Base-by-base conservation (phyloP, 1,139 yeast species). In the Protomyces macrosporus region DNA sequence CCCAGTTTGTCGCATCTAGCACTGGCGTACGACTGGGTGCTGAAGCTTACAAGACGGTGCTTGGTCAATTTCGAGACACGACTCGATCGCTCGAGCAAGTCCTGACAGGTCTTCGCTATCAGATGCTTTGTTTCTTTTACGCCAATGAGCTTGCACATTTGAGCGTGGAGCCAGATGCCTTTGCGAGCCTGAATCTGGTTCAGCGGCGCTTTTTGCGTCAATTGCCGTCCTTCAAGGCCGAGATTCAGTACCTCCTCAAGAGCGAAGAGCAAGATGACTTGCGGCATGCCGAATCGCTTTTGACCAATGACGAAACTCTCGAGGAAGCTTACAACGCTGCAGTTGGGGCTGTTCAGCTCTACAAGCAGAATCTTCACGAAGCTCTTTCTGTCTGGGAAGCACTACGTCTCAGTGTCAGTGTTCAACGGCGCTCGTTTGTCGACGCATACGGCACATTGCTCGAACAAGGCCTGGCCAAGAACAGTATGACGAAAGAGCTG, bases 171-270 rank as follows among this genome's bases (percentile, higher is more conserved):
- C 10, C 32, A 16, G 30, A 34, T 16, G 9, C 33, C 12, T 4
- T 42, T 3, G 9, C 9, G 3, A 30, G 23, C 1, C 23, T 42
- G 35, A 35, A 23, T 12, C 16, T 40, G 5, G 35, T 7, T 9
- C 56, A 58, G 10, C 53, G 53, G 14, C 50, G 53, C 7, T 16
- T 52, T 7, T 39, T 51, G 16, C 56, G 62, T 4, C 53, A 48
- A 32, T 35, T 58, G n/a, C 62, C 62, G 14, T 58, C 62, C 14
- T 58, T 58, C 54, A 51, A 42, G 16, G 48, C n/a, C 2, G 30
- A 42, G 30, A 16, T 16, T 10, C 51, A 32, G n/a, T 9, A 16
- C 14, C 45, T 58, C 34, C 33, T 39, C 6, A 35, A 52, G 33
- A 53, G 35, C n/a, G 32, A 14, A 16, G 48, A 16, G 5, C 7